Base-by-base conservation (phyloP, 225 moss, liverwort and hornwort genomes). In the Pseudisothecium myosuroides region DNA sequence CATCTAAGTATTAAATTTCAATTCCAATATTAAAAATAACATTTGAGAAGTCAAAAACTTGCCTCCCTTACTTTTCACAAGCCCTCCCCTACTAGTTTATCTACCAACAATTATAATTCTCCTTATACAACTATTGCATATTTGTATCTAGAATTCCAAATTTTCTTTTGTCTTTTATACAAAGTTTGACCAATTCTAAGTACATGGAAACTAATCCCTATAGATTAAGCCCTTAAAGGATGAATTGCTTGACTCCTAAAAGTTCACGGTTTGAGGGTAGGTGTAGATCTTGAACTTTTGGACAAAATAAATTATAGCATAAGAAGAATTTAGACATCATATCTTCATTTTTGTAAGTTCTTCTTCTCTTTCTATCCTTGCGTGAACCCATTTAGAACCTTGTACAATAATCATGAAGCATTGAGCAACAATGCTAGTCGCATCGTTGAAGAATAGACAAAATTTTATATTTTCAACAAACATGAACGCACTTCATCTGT, bases 81-180 rank as follows among this genome's bases (percentile, higher is more conserved):
- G 9, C 4, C 11, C 18, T 11, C 4, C 10, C 1, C 10, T 15
- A 5, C 17, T 10, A 27, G 10, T 27, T 74, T 31, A 3, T 5
- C 0, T 47, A 0, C 6, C 3, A 31, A 2, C 1, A 18, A 45
- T 28, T 18, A 0, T 0, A 0, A 29, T 28, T 73, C 4, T 29
- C 5, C 0, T 45, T 3, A 29, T 74, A 47, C 11, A 4, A 31
- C 8, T 29, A 74, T 31, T 47, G 7, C 2, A 74, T 1, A 11
- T 1, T 47, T 47, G 4, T 18, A 74, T 29, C 9, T 16, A 72
- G 16, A 16, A 43, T 74, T 74, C 7, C 1, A 21, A 45, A 17
- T 1, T 29, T 31, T 47, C 3, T 28, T 17, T 3, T 47, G 45
- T 45, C 27, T 47, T 43, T 74, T 18, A 11, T 31, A 2, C 0